A percentile compares a stretch with the other conserved stretches of the same genome.
These are phyloP conservation scores for Curvularia spicifera DNA, from an alignment of 2,329 filamentous ascomycete genomes.

Conservation along the genomic window DNA sequence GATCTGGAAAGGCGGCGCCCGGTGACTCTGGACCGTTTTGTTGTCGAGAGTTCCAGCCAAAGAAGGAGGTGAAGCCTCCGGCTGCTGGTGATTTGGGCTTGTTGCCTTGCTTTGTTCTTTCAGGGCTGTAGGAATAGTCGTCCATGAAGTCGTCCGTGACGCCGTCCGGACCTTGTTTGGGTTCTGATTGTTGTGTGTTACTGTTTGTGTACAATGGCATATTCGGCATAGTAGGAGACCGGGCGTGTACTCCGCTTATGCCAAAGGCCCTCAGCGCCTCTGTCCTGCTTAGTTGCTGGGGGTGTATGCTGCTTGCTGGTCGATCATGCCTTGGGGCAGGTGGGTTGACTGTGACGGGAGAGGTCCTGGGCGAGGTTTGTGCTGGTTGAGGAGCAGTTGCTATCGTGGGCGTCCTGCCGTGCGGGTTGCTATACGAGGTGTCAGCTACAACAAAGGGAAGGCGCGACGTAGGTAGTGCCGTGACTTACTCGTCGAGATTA, in stretches of 20 bases:
- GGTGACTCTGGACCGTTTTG: constrained; percentile 63
- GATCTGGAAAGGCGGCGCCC: constrained; percentile 68
- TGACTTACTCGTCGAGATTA: constrained; percentile 50
- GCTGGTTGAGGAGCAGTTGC: constrained; percentile 30
- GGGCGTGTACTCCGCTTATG: constrained; percentile 32
- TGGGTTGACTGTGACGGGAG: constrained; percentile 9
- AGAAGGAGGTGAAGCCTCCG: constrained; percentile 68
- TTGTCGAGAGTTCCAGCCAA: constrained; percentile 67
- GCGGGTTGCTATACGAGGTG: constrained; percentile 40
- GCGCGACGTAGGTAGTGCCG: constrained; percentile 1
- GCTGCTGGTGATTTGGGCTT: constrained; percentile 55
- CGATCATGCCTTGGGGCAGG: constrained; percentile 46
- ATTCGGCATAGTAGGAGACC: constrained; percentile 50
- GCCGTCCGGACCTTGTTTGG: constrained; percentile 47
- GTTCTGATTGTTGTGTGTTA: constrained; percentile 35
- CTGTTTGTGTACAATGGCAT: constrained; percentile 44
- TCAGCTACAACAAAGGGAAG: constrained; percentile 24
- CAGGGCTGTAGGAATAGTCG: constrained; percentile 40
- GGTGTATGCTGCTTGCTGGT: constrained; percentile 43
- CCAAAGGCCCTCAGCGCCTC: constrained; percentile 33
- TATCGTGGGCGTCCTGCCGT: constrained; percentile 42
- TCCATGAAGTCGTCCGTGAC: constrained; percentile 48
- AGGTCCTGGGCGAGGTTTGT: constrained; percentile 33
- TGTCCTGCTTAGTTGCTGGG: constrained; percentile 35
- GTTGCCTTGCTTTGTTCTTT: constrained; percentile 34